A percentile compares a stretch with the other conserved stretches of the same genome.
Evolutionary conservation across 345 rosid species (phyloP).

Genomic region (Hevea brasiliensis): DNA sequence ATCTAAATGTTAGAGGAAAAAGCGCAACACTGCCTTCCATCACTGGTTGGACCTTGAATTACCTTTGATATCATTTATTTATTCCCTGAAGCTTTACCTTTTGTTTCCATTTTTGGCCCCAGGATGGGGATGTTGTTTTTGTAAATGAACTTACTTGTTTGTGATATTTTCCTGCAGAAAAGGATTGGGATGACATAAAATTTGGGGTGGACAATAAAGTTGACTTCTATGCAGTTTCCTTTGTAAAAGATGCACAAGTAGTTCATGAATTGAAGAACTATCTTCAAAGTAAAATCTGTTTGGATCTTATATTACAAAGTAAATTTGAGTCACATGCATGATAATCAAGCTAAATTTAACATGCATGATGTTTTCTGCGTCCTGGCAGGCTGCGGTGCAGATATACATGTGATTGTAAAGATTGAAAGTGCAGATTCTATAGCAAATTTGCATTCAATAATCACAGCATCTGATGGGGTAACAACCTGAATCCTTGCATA

Average conservation of each 20-base stretch:
- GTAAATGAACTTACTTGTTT: constrained; percentile 12
- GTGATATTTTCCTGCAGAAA: constrained; percentile 52
- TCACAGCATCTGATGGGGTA: constrained; percentile 99
- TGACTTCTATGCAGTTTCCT: constrained; percentile 95
- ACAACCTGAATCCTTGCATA: constrained; percentile 28
- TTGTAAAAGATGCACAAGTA: constrained; percentile 98
- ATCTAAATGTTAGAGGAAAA: constrained; percentile 94
- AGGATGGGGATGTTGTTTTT: background rate
- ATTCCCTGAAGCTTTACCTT: background rate
- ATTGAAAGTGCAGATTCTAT: constrained; percentile 98
- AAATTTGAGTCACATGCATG: constrained; percentile 1
- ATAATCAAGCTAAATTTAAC: constrained; percentile 1
- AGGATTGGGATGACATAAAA: constrained; percentile 99
- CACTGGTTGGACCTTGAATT: constrained; percentile 56
- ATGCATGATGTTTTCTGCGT: constrained; percentile 10
- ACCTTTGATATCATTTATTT: background rate
- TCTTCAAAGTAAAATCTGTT: constrained; percentile 51
- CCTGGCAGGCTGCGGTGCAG: constrained; percentile 67
- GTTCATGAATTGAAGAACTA: constrained; percentile 97
- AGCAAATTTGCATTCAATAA: constrained; percentile 88
- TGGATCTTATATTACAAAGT: background rate
- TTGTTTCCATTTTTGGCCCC: background rate
- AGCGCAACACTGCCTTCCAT: constrained; percentile 97
- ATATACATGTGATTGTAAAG: constrained; percentile 88
- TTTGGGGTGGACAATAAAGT: constrained; percentile 96